These are phyloP conservation scores for Sonneratia caseolaris DNA, from an alignment of 345 rosid species.

Conservation along the genomic window DNA sequence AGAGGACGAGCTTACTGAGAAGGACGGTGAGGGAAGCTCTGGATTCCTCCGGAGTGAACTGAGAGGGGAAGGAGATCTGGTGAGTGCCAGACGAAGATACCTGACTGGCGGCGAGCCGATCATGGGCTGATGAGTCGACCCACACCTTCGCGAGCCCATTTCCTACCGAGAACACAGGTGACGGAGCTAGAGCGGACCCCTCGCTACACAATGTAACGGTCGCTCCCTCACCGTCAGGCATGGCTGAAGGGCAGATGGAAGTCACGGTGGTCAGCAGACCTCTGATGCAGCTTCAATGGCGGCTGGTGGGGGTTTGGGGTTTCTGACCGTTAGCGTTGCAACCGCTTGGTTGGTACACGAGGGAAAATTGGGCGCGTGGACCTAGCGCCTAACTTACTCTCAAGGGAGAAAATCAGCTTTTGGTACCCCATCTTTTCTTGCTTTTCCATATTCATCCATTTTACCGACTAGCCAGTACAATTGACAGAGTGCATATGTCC, in stretches of 20 bases:
- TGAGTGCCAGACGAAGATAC: slow-evolving; percentile 2
- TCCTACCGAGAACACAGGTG: slow-evolving; percentile 20
- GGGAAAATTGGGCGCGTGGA: too few species aligned
- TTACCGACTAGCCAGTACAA: too few species aligned
- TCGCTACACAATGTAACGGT: slow-evolving; percentile 12
- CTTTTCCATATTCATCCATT: too few species aligned
- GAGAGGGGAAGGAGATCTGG: slow-evolving; percentile 10
- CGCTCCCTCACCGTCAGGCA: slow-evolving; percentile 7
- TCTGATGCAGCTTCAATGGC: slow-evolving; percentile 2
- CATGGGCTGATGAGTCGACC: slow-evolving; percentile 47
- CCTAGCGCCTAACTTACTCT: too few species aligned
- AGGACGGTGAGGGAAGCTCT: slow-evolving; percentile 44
- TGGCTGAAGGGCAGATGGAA: background rate
- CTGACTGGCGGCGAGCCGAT: slow-evolving; percentile 28
- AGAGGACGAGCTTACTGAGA: slow-evolving; percentile 50
- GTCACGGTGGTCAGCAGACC: background rate
- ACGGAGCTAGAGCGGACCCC: slow-evolving; percentile 36
- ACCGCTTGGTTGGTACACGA: too few species aligned
- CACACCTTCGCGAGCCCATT: slow-evolving; percentile 30
- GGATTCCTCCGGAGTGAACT: slow-evolving; percentile 29
- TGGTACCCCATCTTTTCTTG: too few species aligned
- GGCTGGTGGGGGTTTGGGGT: slow-evolving; percentile 4
- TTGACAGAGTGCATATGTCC: too few species aligned
- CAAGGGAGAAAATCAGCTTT: too few species aligned
- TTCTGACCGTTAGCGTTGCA: background rate